These are phyloP conservation scores for Groenewaldozyma auringiensis DNA, from an alignment of 1,139 yeast species.

Conservation along the genomic window DNA sequence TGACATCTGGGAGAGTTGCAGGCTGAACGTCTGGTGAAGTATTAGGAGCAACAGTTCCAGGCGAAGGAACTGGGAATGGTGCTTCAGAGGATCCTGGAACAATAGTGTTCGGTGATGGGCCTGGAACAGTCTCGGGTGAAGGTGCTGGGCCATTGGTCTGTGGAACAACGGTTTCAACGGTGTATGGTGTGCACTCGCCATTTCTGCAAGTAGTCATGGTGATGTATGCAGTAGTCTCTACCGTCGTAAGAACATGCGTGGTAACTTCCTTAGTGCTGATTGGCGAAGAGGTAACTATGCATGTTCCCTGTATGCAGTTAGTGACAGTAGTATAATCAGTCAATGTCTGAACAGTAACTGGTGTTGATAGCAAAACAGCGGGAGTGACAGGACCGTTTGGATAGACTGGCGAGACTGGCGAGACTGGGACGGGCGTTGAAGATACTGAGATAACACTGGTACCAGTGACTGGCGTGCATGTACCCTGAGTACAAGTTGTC, in stretches of 20 bases:
- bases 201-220: not conserved
- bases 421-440: not conserved
- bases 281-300: not conserved
- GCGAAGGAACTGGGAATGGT: conserved; percentile 2
- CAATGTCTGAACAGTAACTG: not conserved
- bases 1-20: not conserved
- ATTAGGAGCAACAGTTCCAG: conserved; percentile 5
- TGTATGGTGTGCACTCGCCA: not conserved
- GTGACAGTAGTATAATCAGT: not conserved
- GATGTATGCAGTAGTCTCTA: not conserved
- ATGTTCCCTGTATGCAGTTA: not conserved
- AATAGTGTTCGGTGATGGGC: not conserved
- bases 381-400: not conserved
- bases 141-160: conserved; percentile 5
- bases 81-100: conserved; percentile 2
- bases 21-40: not conserved
- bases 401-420: not conserved
- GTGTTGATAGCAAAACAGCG: not conserved
- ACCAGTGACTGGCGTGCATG: not conserved
- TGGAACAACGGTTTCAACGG: conserved; percentile 2
- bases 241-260: not conserved
- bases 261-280: not conserved
- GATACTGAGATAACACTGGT: not conserved
- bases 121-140: conserved; percentile 1
- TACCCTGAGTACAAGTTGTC: not conserved